A percentile compares a stretch with the other conserved stretches of the same genome.
phyloP scores from a whole-genome alignment of 495 filamentous ascomycete genomes.

The Delitschia confertaspora region DNA sequence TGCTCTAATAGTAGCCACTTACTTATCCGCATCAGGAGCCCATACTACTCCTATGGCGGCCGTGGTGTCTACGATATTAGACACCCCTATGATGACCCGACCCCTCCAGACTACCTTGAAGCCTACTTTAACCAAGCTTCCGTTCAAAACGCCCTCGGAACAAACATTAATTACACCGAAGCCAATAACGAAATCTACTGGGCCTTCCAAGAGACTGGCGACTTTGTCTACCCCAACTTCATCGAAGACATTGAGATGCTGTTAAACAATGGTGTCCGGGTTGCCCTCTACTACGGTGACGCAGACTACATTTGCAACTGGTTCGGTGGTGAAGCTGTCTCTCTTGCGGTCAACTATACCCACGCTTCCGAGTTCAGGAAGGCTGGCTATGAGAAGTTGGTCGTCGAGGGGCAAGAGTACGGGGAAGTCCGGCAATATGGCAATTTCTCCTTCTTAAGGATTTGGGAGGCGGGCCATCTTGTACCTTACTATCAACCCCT shows the following conservation, averaged over 20 bases:
- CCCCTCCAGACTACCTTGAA: slow-evolving; percentile 40
- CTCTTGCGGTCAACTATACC: slow-evolving; percentile 45
- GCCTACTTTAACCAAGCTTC: slow-evolving; percentile 41
- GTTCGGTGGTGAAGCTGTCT: slow-evolving; percentile 36
- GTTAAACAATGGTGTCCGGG: slow-evolving; percentile 38
- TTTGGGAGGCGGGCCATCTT: slow-evolving; percentile 40
- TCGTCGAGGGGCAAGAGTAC: slow-evolving; percentile 36
- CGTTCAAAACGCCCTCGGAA: slow-evolving; percentile 43
- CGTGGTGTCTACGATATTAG: slow-evolving; percentile 48
- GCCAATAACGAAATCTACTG: slow-evolving; percentile 36
- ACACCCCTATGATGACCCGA: slow-evolving; percentile 40
- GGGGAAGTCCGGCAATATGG: slow-evolving; percentile 40
- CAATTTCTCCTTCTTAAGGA: slow-evolving; percentile 38
- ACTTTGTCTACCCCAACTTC: slow-evolving; percentile 42
- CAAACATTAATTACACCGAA: slow-evolving; percentile 43
- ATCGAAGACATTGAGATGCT: slow-evolving; percentile 41
- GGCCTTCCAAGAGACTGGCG: slow-evolving; percentile 42
- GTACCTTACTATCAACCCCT: slow-evolving; percentile 26
- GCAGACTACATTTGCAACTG: slow-evolving; percentile 41
- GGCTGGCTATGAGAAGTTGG: slow-evolving; percentile 46
- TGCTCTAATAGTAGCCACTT: too few species aligned
- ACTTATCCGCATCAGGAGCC: too few species aligned
- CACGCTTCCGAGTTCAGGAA: slow-evolving; percentile 39
- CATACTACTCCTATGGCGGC: slow-evolving; percentile 40
- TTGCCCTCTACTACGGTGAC: slow-evolving; percentile 42